phyloP scores from a whole-genome alignment of 768 basidiomycete genomes.

The Leccinum uliginosum region DNA sequence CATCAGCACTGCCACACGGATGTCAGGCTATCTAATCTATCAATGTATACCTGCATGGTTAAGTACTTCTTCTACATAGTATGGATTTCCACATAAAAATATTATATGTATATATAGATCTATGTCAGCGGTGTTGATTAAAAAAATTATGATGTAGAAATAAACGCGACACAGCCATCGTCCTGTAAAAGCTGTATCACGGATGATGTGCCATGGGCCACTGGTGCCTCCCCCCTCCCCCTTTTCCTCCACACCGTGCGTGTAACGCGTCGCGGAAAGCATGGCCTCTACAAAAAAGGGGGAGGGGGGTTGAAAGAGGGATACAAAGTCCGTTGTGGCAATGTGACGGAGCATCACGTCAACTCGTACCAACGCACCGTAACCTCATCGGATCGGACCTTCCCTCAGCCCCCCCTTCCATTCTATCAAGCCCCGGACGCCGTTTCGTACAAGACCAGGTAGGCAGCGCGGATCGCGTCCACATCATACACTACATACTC shows the following conservation, averaged over 20 bases:
- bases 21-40: no score
- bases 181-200: constrained; percentile 1
- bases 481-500: constrained; percentile 25
- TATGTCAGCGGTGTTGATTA: neutral
- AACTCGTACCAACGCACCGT: neutral
- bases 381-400: neutral
- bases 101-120: no score
- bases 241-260: neutral
- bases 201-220: neutral
- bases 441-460: constrained; percentile 21
- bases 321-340: neutral
- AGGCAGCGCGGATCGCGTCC: constrained; percentile 23
- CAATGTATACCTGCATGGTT: no score
- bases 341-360: neutral
- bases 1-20: no score
- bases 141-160: neutral
- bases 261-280: neutral
- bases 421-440: neutral
- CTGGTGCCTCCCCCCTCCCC: no score
- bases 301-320: no score
- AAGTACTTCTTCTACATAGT: no score
- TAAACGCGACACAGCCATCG: neutral
- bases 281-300: neutral
- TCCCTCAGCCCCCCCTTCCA: no score
- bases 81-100: no score